Base-by-base conservation (phyloP, 768 basidiomycete genomes). In the Tephrocybe rancida region DNA sequence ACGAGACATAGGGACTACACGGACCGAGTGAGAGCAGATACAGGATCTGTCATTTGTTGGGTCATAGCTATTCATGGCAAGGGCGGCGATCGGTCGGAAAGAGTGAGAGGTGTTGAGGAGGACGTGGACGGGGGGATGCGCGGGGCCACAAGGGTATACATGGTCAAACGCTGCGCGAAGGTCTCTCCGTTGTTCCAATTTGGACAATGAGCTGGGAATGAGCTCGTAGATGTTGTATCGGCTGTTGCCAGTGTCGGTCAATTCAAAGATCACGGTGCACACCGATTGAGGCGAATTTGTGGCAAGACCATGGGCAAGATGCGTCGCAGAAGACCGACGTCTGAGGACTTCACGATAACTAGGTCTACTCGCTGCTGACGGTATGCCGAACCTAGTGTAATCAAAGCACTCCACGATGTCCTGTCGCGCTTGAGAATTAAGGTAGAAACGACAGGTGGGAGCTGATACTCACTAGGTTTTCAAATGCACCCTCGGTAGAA, bases 261-360 rank as follows among this genome's bases (percentile, higher is more conserved):
- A 9, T 26, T 54, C 52, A 19, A 54, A 48, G 21, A 54, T 14
- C 26, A 54, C 21, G 3, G 26, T 54, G 24, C 52, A 54, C 21
- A 48, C 14, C 4, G 39, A 25, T 13, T 39, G 14, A 16, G 42
- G 21, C 13, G 29, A n/a, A 25, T 34, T 30, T 21, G 29, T 19
- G 7, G 9, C 3, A 4, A 43, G 11, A 9, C 8, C 6, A 13
- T 27, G 48, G 29, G n/a, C 42, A n/a, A 16, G 18, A 9, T 34
- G 39, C 5, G 45, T 26, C 8, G 52, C 19, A 22, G 14, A 19
- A 27, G 26, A 22, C n/a, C 43, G 44, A 10, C 44, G 22, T 11
- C 21, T 27, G 14, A 46, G 38, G 18, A 11, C 24, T 47, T 50
- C 35, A n/a, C 37, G 39, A 26, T 47, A 27, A 34, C 30, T 48